A percentile compares a stretch with the other conserved stretches of the same genome.
phyloP scores from a whole-genome alignment of 768 basidiomycete species.

The Krasilnikovozyma curviuscula region DNA sequence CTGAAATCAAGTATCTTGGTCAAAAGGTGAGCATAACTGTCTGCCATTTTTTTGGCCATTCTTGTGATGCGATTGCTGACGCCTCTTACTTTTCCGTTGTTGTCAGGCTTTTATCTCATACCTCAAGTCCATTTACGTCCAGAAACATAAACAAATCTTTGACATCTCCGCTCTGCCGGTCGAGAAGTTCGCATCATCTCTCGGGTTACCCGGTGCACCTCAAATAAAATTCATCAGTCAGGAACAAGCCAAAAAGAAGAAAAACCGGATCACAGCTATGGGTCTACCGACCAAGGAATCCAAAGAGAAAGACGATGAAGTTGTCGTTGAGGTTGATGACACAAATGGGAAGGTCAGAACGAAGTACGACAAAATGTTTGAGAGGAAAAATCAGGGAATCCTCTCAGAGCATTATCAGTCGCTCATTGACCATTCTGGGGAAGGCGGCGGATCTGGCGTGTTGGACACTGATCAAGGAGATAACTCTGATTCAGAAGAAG shows the following conservation, averaged over 20 bases:
- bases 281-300: too few species aligned
- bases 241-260: constrained; percentile 51
- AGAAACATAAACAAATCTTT: constrained; percentile 86
- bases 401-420: constrained; percentile 77
- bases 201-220: constrained; percentile 83
- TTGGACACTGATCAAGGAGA: too few species aligned
- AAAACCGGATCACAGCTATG: constrained; percentile 46
- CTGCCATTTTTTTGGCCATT: neutral
- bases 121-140: constrained; percentile 72
- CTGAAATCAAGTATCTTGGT: constrained; percentile 90
- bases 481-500: too few species aligned
- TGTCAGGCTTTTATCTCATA: constrained; percentile 85
- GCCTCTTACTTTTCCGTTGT: neutral
- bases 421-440: constrained; percentile 47
- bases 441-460: constrained; percentile 21
- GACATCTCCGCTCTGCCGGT: constrained; percentile 45
- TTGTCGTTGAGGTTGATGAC: constrained; percentile 15
- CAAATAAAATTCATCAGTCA: constrained; percentile 71
- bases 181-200: constrained; percentile 64
- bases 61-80: neutral
- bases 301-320: constrained; percentile 23
- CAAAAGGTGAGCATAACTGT: constrained; percentile 46
- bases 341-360: constrained; percentile 35
- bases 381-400: constrained; percentile 81
- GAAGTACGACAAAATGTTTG: constrained; percentile 96